A percentile compares a stretch with the other conserved stretches of the same genome.
Conservation (phyloP, 768 basidiomycete genomes). For the Coprinopsis sp. region DNA sequence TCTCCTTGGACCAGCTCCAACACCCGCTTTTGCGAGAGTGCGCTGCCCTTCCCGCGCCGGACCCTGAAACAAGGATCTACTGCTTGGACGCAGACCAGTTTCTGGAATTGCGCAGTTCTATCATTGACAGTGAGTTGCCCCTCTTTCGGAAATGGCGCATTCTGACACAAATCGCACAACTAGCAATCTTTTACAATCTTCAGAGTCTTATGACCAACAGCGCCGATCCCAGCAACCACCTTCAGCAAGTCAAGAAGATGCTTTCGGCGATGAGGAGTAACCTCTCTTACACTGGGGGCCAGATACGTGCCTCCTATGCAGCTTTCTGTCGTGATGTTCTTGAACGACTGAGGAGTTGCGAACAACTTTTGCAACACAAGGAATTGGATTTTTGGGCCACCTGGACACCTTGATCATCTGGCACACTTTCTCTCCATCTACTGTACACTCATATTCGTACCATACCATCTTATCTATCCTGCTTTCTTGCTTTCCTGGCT, state of each 20-base stretch:
- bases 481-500: no score
- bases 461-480: not conserved
- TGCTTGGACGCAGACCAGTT: not conserved
- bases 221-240: not conserved
- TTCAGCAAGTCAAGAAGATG: not conserved
- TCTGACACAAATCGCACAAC: no score
- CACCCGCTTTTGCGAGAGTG: slow-evolving; percentile 6
- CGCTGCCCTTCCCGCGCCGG: not conserved
- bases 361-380: not conserved
- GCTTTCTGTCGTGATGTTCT: not conserved
- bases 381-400: slow-evolving; percentile 2
- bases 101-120: not conserved
- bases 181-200: slow-evolving; percentile 4
- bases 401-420: not conserved
- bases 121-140: slow-evolving; percentile 2
- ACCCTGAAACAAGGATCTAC: not conserved
- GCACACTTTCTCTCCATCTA: not conserved
- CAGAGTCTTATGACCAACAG: not conserved
- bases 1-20: slow-evolving; percentile 4
- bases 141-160: not conserved
- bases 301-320: not conserved
- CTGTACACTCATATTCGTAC: not conserved
- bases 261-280: slow-evolving; percentile 2
- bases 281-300: not conserved
- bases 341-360: not conserved